Conservation (phyloP, 1,284 basidiomycete species). For the Leccinum colubrinum region DNA sequence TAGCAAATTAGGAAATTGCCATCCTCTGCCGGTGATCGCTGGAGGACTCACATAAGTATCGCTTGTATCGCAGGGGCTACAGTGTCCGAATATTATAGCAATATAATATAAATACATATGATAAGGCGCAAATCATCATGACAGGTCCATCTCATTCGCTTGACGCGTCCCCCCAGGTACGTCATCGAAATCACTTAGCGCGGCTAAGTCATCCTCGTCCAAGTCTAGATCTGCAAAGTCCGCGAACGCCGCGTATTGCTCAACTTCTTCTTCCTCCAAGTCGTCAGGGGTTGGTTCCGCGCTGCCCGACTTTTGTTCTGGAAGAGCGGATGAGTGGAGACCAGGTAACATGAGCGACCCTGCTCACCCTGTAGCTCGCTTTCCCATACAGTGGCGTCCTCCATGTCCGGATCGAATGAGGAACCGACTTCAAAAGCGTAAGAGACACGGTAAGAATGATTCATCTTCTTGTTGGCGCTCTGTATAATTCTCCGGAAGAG, state of each 20-base stretch:
- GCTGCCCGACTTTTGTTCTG: conserved; percentile 12
- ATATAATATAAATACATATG: conserved; percentile 13
- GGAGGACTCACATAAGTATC: no score
- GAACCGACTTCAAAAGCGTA: conserved; percentile 70
- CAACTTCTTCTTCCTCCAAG: conserved; percentile 50
- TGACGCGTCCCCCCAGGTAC: not conserved
- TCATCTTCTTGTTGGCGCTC: conserved; percentile 45
- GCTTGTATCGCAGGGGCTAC: no score
- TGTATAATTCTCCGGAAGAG: conserved; percentile 64
- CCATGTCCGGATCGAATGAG: conserved; percentile 68
- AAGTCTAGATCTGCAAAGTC: conserved; percentile 51
- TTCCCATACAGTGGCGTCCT: conserved; percentile 61
- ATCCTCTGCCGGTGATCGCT: conserved; percentile 16
- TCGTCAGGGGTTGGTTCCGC: conserved; percentile 40
- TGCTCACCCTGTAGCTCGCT: conserved; percentile 43
- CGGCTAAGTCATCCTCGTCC: conserved; percentile 12
- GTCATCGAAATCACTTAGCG: conserved; percentile 26
- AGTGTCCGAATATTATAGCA: not conserved
- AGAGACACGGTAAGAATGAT: conserved; percentile 55
- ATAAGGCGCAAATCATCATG: conserved; percentile 14
- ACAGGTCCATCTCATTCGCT: conserved; percentile 27
- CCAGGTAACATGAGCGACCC: not conserved
- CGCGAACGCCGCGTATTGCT: conserved; percentile 47
- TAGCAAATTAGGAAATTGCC: conserved; percentile 17
- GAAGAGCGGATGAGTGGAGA: not conserved